phyloP scores from a whole-genome alignment of 306 rosid species.

The Citrullus mucosospermus region DNA sequence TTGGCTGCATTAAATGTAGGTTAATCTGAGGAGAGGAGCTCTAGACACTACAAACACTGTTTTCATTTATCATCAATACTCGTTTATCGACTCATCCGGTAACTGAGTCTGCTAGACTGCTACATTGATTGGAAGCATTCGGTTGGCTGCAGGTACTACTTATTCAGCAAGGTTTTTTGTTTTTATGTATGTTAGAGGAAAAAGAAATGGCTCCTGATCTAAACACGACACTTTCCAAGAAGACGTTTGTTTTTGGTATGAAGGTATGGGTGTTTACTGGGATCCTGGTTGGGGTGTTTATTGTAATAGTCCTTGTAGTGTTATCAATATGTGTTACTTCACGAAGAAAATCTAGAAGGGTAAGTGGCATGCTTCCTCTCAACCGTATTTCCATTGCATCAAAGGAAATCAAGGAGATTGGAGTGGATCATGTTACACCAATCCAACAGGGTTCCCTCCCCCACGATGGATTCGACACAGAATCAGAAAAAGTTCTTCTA shows the following conservation, averaged over 20 bases:
- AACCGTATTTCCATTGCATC: constrained; percentile 45
- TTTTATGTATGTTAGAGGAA: constrained; percentile 9
- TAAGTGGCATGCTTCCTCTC: constrained; percentile 46
- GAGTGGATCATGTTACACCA: constrained; percentile 67
- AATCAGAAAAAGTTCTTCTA: constrained; percentile 53
- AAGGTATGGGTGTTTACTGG: constrained; percentile 74
- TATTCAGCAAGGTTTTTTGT: constrained; percentile 21
- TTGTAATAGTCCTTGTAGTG: constrained; percentile 50
- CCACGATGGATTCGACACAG: constrained; percentile 43
- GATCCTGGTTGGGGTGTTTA: constrained; percentile 50
- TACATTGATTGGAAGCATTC: neutral
- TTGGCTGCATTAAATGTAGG: neutral
- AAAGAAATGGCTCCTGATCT: constrained; percentile 61
- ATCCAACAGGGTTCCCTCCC: constrained; percentile 10
- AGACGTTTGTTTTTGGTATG: constrained; percentile 66
- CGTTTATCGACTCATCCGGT: neutral
- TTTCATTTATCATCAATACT: neutral
- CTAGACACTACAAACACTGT: neutral
- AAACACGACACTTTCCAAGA: constrained; percentile 44
- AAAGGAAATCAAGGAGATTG: constrained; percentile 76
- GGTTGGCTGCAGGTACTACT: neutral
- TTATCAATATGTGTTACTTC: constrained; percentile 65
- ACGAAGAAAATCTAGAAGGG: constrained; percentile 64
- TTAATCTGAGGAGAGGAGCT: neutral
- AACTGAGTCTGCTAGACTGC: constrained; percentile 13